phyloP scores from a whole-genome alignment of 2,329 filamentous ascomycete species.

The Phoma sp. region DNA sequence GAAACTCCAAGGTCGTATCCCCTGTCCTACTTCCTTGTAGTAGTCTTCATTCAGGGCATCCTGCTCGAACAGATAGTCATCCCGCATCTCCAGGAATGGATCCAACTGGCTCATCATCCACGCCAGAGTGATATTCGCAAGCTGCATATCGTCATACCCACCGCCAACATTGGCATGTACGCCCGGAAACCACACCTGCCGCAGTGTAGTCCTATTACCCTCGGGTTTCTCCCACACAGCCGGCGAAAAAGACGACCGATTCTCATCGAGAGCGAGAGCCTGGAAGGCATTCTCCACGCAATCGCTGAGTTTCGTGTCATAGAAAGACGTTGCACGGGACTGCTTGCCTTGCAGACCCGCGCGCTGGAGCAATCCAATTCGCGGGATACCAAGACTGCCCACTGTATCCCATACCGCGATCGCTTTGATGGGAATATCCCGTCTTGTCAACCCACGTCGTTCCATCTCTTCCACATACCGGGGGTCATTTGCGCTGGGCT shows the following conservation, averaged over 20 bases:
- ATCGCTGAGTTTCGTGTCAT: conserved; percentile 55
- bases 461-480: conserved; percentile 54
- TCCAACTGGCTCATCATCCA: conserved; percentile 65
- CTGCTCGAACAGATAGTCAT: conserved; percentile 57
- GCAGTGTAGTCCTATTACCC: conserved; percentile 54
- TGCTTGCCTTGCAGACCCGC: conserved; percentile 47
- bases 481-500: conserved; percentile 54
- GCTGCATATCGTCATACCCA: conserved; percentile 53
- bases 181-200: conserved; percentile 66
- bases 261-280: conserved; percentile 63
- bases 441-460: conserved; percentile 41
- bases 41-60: conserved; percentile 55
- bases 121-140: conserved; percentile 61
- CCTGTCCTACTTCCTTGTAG: conserved; percentile 53
- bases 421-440: conserved; percentile 51
- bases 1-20: conserved; percentile 57
- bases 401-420: conserved; percentile 62
- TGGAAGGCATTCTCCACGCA: conserved; percentile 64
- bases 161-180: conserved; percentile 62
- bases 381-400: conserved; percentile 54
- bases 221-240: conserved; percentile 61
- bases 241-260: conserved; percentile 58
- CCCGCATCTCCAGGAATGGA: conserved; percentile 57
- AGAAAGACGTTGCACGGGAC: conserved; percentile 53
- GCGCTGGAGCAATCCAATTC: conserved; percentile 51